A percentile compares a stretch with the other conserved stretches of the same genome.
Conservation (phyloP, 2,329 filamentous ascomycete species). For the Mycosphaerella sp. region DNA sequence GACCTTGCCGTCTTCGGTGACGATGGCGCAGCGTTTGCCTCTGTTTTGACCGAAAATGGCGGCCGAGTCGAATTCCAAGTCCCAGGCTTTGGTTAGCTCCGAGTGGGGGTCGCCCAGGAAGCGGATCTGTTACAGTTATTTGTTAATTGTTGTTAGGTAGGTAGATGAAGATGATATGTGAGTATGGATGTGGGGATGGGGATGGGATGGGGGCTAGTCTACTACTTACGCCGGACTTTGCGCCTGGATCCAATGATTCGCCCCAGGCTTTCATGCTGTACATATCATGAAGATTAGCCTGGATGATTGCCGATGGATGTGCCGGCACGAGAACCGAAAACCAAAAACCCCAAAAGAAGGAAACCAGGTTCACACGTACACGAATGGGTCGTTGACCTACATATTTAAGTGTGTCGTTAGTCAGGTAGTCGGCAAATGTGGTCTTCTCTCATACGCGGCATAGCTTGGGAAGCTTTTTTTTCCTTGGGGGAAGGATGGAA, state of each 20-base stretch:
- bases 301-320: not conserved
- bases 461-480: not conserved
- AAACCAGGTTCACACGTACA: slow-evolving; percentile 47
- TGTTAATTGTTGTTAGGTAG: too few relatives aligned
- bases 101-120: slow-evolving; percentile 79
- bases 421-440: not conserved
- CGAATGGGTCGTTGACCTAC: slow-evolving; percentile 78
- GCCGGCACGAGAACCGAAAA: not conserved
- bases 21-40: slow-evolving; percentile 80
- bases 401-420: not conserved
- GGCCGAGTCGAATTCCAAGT: slow-evolving; percentile 72
- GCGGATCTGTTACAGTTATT: slow-evolving; percentile 55
- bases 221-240: slow-evolving; percentile 60
- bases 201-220: not conserved
- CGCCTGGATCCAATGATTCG: slow-evolving; percentile 65
- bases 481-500: too few relatives aligned
- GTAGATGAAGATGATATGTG: too few relatives aligned
- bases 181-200: too few relatives aligned
- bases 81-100: slow-evolving; percentile 74
- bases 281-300: slow-evolving; percentile 4
- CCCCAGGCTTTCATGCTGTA: slow-evolving; percentile 75
- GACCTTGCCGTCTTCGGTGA: slow-evolving; percentile 79
- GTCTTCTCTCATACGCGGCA: not conserved
- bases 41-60: slow-evolving; percentile 75
- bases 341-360: not conserved